These are phyloP conservation scores for Mesembryanthemum crystallinum DNA, from an alignment of 148 eudicot species.

Conservation along the genomic window DNA sequence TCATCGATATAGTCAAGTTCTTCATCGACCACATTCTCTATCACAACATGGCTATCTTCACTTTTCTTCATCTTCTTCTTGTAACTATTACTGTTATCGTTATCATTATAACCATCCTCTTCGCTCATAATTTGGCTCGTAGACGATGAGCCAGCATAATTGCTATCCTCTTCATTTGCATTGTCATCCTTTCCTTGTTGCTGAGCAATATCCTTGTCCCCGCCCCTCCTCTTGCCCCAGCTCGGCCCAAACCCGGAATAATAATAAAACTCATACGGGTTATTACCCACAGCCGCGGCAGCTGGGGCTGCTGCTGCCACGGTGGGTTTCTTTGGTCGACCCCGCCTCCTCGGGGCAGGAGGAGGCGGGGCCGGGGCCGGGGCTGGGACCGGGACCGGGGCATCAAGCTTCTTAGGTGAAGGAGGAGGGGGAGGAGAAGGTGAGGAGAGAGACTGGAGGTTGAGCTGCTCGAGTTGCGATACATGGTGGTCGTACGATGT, in stretches of 20 bases:
- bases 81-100: neutral
- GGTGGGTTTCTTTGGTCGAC: conserved; percentile 31
- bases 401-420: conserved; percentile 19
- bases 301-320: neutral
- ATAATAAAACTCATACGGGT: conserved; percentile 54
- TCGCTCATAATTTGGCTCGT: conserved; percentile 8
- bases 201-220: neutral
- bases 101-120: conserved; percentile 10
- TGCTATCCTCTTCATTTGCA: neutral
- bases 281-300: neutral
- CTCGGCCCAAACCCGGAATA: conserved; percentile 75
- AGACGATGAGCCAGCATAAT: neutral
- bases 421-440: conserved; percentile 10
- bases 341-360: conserved; percentile 26
- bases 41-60: neutral
- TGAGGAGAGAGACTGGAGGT: neutral
- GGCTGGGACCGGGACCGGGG: neutral
- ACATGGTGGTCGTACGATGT: conserved; percentile 22
- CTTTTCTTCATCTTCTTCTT: neutral
- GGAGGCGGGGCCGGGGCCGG: conserved; percentile 1
- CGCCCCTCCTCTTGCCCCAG: conserved; percentile 54
- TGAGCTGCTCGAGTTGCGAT: neutral
- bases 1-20: conserved; percentile 15
- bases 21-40: conserved; percentile 11
- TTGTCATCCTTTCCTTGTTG: neutral